Evolutionary conservation across 495 filamentous ascomycete genomes (phyloP).

Genomic region (Sordaria brevicollis): DNA sequence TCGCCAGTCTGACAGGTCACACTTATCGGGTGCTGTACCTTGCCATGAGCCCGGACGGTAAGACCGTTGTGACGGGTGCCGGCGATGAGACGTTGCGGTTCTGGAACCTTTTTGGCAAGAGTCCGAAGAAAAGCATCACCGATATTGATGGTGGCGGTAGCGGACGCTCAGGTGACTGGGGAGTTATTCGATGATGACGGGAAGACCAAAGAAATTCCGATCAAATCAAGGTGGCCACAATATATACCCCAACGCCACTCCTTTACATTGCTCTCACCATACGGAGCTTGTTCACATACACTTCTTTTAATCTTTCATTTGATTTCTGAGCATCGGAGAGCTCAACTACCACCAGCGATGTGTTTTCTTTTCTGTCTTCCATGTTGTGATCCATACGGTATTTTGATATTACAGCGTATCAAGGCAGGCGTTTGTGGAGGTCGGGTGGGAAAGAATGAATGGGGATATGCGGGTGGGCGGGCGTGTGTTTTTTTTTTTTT

Average conservation of each 20-base stretch:
- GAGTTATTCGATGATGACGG: conserved; percentile 51
- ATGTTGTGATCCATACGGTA: not conserved
- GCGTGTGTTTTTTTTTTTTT: not conserved
- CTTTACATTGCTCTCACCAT: not conserved
- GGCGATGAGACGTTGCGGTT: conserved; percentile 94
- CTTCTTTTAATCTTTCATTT: not conserved
- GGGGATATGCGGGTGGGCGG: not conserved
- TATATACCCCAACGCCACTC: not conserved
- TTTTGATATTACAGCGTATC: not conserved
- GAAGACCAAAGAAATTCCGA: not conserved
- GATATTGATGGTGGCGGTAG: conserved; percentile 34
- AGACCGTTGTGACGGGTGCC: conserved; percentile 88
- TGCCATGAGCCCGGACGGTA: conserved; percentile 92
- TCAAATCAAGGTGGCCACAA: not conserved
- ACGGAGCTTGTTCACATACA: not conserved
- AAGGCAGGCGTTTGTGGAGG: not conserved
- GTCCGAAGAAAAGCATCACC: conserved; percentile 39
- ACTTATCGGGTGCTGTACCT: conserved; percentile 94
- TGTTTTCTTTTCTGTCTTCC: not conserved
- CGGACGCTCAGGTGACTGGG: conserved; percentile 56
- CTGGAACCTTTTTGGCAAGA: conserved; percentile 82
- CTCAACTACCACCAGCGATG: not conserved
- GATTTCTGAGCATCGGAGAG: not conserved
- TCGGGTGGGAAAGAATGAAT: not conserved
- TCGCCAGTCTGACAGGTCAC: conserved; percentile 88